Conservation (phyloP, 192 early-diverging fungal genomes). For the Helicostylum pulchrum region DNA sequence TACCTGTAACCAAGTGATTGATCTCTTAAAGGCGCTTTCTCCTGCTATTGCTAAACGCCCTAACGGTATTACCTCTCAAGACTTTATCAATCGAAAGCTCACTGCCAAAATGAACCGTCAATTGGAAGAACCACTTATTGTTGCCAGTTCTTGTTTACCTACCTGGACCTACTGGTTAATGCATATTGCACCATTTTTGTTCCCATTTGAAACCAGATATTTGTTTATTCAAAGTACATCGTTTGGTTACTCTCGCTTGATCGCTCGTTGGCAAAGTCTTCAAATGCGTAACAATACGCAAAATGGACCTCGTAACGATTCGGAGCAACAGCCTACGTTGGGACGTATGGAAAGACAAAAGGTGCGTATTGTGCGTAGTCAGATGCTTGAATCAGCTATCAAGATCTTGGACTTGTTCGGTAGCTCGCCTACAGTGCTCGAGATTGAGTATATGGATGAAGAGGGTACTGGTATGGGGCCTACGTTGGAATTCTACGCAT, state of each 20-base stretch:
- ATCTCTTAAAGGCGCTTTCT: slow-evolving; percentile 41
- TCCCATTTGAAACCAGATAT: slow-evolving; percentile 79
- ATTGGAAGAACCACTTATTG: slow-evolving; percentile 85
- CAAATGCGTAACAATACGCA: slow-evolving; percentile 37
- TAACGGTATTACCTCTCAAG: slow-evolving; percentile 24
- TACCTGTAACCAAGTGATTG: slow-evolving; percentile 32
- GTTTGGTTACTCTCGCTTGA: slow-evolving; percentile 83
- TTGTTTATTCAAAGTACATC: slow-evolving; percentile 77
- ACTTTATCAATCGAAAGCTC: slow-evolving; percentile 79
- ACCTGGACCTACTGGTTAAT: slow-evolving; percentile 67
- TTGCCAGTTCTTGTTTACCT: slow-evolving; percentile 78
- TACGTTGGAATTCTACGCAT: slow-evolving; percentile 88
- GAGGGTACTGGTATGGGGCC: slow-evolving; percentile 90
- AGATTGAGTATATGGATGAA: slow-evolving; percentile 94
- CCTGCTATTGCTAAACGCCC: slow-evolving; percentile 35
- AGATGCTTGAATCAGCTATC: slow-evolving; percentile 79
- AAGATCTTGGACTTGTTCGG: slow-evolving; percentile 87
- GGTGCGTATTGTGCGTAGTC: slow-evolving; percentile 74
- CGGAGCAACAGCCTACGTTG: slow-evolving; percentile 50
- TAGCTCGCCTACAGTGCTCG: slow-evolving; percentile 63
- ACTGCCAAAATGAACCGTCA: slow-evolving; percentile 84
- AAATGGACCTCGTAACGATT: slow-evolving; percentile 35
- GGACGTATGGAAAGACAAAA: slow-evolving; percentile 83
- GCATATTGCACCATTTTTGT: slow-evolving; percentile 68
- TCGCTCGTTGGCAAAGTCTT: slow-evolving; percentile 56